A percentile compares a stretch with the other conserved stretches of the same genome.
phyloP scores from a whole-genome alignment of 225 moss, liverwort and hornwort genomes.

The Marchantia paleacea region DNA sequence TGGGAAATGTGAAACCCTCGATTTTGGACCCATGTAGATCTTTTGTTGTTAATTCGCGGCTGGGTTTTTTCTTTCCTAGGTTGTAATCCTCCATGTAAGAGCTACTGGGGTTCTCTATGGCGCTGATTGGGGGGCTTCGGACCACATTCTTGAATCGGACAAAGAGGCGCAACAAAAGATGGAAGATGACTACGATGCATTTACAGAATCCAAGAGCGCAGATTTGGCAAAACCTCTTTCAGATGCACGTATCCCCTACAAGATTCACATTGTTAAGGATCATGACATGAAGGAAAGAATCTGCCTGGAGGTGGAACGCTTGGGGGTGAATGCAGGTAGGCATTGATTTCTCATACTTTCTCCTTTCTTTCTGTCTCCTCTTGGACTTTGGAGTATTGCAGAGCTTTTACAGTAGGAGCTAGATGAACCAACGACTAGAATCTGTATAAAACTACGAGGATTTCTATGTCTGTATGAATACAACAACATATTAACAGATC shows the following conservation, averaged over 20 bases:
- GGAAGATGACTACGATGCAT: conserved; percentile 47
- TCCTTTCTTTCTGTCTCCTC: not conserved
- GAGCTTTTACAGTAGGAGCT: too few species aligned
- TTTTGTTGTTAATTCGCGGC: not conserved
- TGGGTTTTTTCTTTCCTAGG: conserved; percentile 14
- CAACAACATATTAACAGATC: too few species aligned
- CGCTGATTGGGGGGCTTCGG: conserved; percentile 53
- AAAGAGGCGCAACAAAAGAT: conserved; percentile 48
- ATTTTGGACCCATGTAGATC: too few species aligned
- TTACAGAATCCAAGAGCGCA: conserved; percentile 44
- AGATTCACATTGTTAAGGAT: conserved; percentile 54
- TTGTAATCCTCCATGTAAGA: conserved; percentile 47
- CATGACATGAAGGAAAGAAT: conserved; percentile 55
- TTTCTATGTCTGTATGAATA: too few species aligned
- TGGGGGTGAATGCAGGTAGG: conserved; percentile 51
- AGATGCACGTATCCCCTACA: conserved; percentile 43
- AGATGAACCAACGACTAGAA: too few species aligned
- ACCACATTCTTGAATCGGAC: conserved; percentile 50
- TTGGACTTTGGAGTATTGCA: too few species aligned
- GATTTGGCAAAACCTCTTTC: conserved; percentile 46
- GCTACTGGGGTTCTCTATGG: conserved; percentile 53
- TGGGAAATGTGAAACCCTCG: too few species aligned
- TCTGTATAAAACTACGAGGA: too few species aligned
- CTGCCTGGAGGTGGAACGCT: conserved; percentile 51
- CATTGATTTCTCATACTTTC: not conserved